Evolutionary conservation across 108 stramenopile genomes (phyloP).

Genomic region (Fistulifera solaris): DNA sequence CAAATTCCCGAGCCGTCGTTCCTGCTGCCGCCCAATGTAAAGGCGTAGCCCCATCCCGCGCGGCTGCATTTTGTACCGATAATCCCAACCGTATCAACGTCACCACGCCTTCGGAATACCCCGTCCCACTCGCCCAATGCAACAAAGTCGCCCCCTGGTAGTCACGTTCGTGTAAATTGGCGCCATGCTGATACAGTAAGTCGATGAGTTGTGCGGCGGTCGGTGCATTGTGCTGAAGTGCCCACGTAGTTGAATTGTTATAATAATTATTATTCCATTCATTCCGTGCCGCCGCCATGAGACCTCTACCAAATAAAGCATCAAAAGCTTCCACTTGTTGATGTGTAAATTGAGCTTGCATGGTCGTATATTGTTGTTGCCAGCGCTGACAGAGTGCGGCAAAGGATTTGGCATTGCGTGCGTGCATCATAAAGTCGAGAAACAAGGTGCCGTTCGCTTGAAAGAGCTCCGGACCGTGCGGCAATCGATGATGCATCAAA

Average conservation of each 20-base stretch:
- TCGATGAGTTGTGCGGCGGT: conserved; percentile 42
- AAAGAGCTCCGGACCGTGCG: conserved; percentile 22
- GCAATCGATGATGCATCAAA: conserved; percentile 38
- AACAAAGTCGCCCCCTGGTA: conserved; percentile 52
- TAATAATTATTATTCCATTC: conserved; percentile 27
- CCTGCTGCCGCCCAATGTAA: conserved; percentile 80
- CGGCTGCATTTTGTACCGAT: conserved; percentile 16
- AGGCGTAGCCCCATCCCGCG: conserved; percentile 69
- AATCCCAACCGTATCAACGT: conserved; percentile 23
- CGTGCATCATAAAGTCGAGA: neutral
- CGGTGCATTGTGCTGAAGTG: conserved; percentile 34
- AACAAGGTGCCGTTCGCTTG: neutral
- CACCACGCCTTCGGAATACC: conserved; percentile 44
- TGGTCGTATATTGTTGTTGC: conserved; percentile 5
- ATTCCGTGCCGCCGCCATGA: conserved; percentile 61
- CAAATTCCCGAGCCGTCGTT: conserved; percentile 64
- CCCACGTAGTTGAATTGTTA: conserved; percentile 10
- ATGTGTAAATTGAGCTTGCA: conserved; percentile 28
- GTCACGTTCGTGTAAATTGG: conserved; percentile 67
- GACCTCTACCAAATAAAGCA: conserved; percentile 55
- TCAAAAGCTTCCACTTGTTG: conserved; percentile 72
- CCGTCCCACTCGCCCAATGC: conserved; percentile 77
- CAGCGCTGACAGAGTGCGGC: conserved; percentile 67
- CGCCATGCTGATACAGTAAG: conserved; percentile 61
- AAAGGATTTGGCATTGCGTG: conserved; percentile 48